Percentiles rank a stretch among this genome's conserved stretches.
phyloP scores from a whole-genome alignment of 2,329 filamentous ascomycete genomes.

The Xylariaceae sp. region DNA sequence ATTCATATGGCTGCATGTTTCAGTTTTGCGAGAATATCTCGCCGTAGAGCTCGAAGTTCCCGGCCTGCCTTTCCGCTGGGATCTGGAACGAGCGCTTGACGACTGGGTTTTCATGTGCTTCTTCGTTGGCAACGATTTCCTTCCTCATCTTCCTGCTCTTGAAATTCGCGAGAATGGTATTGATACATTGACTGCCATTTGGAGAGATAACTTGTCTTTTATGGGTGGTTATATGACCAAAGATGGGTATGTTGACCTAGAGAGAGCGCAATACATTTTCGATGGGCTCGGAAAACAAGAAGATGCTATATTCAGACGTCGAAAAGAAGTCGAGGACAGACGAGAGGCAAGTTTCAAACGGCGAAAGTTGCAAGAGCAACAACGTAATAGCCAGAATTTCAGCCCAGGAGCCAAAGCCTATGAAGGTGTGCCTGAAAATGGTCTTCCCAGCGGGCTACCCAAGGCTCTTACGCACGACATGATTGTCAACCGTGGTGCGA shows the following conservation, averaged over 20 bases:
- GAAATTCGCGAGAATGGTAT: constrained; percentile 98
- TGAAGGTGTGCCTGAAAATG: constrained; percentile 33
- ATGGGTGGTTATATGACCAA: constrained; percentile 98
- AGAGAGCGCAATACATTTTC: constrained; percentile 85
- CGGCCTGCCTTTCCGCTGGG: constrained; percentile 84
- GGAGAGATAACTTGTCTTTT: constrained; percentile 86
- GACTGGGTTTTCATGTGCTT: constrained; percentile 99
- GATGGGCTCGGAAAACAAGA: constrained; percentile 90
- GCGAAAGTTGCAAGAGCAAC: constrained; percentile 73
- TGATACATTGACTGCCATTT: constrained; percentile 94
- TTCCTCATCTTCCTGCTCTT: constrained; percentile 95
- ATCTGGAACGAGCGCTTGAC: constrained; percentile 91
- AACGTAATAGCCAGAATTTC: constrained; percentile 42
- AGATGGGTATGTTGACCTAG: constrained; percentile 89
- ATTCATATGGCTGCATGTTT: constrained; percentile 98
- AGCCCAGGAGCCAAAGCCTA: constrained; percentile 42
- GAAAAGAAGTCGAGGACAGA: constrained; percentile 85
- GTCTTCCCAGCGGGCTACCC: constrained; percentile 59
- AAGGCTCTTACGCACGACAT: constrained; percentile 82
- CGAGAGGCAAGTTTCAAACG: constrained; percentile 81
- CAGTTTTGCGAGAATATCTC: constrained; percentile 89
- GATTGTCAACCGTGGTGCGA: constrained; percentile 74
- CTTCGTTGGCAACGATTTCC: constrained; percentile 97
- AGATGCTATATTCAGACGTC: constrained; percentile 87
- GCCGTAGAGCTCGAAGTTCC: constrained; percentile 87